Base-by-base conservation (phyloP, 169 alveolate genomes). In the Eimeria necatrix region DNA sequence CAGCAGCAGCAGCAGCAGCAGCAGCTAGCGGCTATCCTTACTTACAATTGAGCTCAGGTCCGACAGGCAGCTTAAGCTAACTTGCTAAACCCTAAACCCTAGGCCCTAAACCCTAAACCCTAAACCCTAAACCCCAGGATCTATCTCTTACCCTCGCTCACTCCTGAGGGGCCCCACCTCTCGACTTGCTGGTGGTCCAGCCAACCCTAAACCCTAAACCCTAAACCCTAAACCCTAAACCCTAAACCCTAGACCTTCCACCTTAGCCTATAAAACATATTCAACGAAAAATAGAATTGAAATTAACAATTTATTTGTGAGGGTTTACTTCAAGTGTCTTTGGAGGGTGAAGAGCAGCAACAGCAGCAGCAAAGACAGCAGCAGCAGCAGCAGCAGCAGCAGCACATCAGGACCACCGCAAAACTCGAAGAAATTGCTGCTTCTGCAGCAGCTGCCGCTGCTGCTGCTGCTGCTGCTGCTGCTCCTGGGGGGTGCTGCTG, bases 1-100 rank as follows among this genome's bases (percentile, higher is more conserved):
- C n/a, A n/a, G n/a, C n/a, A n/a, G n/a, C n/a, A n/a, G n/a, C 73
- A 61, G n/a, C 73, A 61, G 73, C 73, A 61, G 73, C 73, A 61
- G 73, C 73, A 61, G 73, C 73, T 61, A 61, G 73, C 73, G 73
- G n/a, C 73, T 61, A 3, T 61, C 73, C 41, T 16, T 26, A n/a
- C n/a, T n/a, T n/a, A 26, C 73, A 26, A 61, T 61, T 61, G 73
- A 61, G 12, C n/a, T 61, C 73, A 26, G 73, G 73, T 26, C 73
- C 73, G 41, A 61, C 73, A 61, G 0, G n/a, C 73, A n/a, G 5
- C 73, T 61, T 61, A 61, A 61, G 41, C 73, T 61, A 61, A 61
- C 73, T 61, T 0, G 41, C 73, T 61, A n/a, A 26, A 61, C 73
- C n/a, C 73, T 61, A 61, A 61, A 61, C 73, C 73, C 73, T 61